phyloP scores from a whole-genome alignment of 1,284 basidiomycete genomes.

The Naganishia cerealis region DNA sequence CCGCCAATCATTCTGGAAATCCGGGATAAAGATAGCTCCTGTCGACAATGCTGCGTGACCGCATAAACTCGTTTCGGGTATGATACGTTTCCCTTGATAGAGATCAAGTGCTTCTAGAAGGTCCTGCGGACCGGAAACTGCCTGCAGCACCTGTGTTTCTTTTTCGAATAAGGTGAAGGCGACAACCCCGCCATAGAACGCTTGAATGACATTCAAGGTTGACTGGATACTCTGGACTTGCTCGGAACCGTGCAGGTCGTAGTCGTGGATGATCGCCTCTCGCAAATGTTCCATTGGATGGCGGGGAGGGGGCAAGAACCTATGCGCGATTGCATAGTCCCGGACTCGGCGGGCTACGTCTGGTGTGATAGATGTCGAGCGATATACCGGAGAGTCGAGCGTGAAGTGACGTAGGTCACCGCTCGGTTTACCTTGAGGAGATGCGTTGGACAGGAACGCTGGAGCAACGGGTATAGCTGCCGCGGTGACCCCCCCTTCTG shows the following conservation, averaged over 20 bases:
- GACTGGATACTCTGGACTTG: slow-evolving; percentile 39
- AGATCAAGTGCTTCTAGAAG: slow-evolving; percentile 31
- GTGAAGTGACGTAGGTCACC: background rate
- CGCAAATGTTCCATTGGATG: slow-evolving; percentile 36
- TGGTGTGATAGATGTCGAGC: slow-evolving; percentile 19
- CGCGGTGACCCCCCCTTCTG: background rate
- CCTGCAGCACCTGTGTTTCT: slow-evolving; percentile 34
- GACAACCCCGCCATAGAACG: slow-evolving; percentile 37
- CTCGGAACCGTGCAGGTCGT: slow-evolving; percentile 36
- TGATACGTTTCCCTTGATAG: slow-evolving; percentile 32
- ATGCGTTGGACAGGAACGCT: background rate
- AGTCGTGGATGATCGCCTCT: slow-evolving; percentile 36
- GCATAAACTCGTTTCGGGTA: slow-evolving; percentile 38
- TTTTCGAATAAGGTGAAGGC: slow-evolving; percentile 40
- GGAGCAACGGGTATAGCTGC: background rate
- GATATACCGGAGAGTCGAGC: slow-evolving; percentile 17
- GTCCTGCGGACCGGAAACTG: slow-evolving; percentile 34
- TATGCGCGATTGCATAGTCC: slow-evolving; percentile 33
- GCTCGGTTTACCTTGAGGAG: background rate
- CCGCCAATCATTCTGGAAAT: slow-evolving; percentile 37
- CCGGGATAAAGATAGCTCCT: slow-evolving; percentile 30
- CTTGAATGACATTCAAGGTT: slow-evolving; percentile 33
- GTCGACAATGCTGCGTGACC: slow-evolving; percentile 37
- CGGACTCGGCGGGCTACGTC: slow-evolving; percentile 31
- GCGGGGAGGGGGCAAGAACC: slow-evolving; percentile 41